Evolutionary conservation across 768 basidiomycete genomes (phyloP), one percentile per base, ranked within the genome.

Genomic region (Russula foetens): DNA sequence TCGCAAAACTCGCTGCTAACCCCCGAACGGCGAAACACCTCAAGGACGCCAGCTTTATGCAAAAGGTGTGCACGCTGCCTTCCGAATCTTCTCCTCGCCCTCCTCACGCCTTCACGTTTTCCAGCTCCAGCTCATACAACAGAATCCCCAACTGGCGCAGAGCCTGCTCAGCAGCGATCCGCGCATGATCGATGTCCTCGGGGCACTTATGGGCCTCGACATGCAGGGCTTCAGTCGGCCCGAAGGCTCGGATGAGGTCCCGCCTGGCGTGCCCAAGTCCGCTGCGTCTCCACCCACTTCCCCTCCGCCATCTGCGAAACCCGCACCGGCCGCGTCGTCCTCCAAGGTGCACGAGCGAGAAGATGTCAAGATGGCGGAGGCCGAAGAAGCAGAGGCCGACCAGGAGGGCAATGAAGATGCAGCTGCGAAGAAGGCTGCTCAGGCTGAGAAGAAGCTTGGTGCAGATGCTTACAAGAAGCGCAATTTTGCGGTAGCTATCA

Each of bases 161-260:
- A 72, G 69, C 63, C 81, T 47, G 79, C 83, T 68, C 71, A 90
- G 66, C 39, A 75, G 83, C 62, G 95, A 98, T 73, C 84, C 95
- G 38, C 83, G 95, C 60, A 93, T 97, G 92, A 91, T 93, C 72
- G 88, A 91, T 69, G 93, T 93, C 17, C 77, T 98, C 46, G 95
- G 95, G 61, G 95, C 85, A 12, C 80, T 92, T 58, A 92, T 98
- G 88, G 92, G 92, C 35, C 80, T 98, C 66, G 92, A 98, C 74
- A 82, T 98, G 74, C 85, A 90, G 73, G 92, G 88, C 58, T 88
- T 90, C 71, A 79, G 83, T 53, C 80, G 93, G 58, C 85, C 88
- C 19, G 91, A 92, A 75, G 93, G 89, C 38, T 91, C 91, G 11
- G 80, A 87, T 57, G 90, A 91, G 56, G 74, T 87, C 49, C 89